Percentiles rank a stretch among this genome's conserved stretches.
Conservation (phyloP, 768 basidiomycete genomes). For the Hydnomerulius pinastri region DNA sequence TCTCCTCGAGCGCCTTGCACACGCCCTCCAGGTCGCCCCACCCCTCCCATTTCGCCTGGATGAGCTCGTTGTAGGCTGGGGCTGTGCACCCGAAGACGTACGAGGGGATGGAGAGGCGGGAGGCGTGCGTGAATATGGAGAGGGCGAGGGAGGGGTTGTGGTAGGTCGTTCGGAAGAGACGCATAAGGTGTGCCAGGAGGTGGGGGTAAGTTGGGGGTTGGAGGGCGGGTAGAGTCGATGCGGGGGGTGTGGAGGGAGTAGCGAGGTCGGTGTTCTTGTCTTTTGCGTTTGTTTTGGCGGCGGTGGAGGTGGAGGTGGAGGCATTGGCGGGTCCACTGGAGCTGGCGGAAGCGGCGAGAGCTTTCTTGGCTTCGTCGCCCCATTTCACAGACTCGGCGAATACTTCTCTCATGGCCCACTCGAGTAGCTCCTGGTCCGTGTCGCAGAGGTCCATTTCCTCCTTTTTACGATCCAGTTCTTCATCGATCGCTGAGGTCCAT, state of each 20-base stretch:
- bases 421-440: conserved; percentile 68
- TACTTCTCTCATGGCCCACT: conserved; percentile 71
- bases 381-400: conserved; percentile 60
- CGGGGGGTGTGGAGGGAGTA: conserved; percentile 8
- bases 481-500: conserved; percentile 53
- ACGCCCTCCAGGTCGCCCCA: conserved; percentile 85
- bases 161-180: conserved; percentile 75
- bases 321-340: neutral
- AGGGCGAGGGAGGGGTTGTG: conserved; percentile 79
- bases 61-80: conserved; percentile 83
- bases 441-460: conserved; percentile 72
- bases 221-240: too few relatives aligned
- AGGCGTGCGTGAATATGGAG: conserved; percentile 79
- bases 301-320: neutral
- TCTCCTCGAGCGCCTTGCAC: conserved; percentile 72
- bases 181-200: conserved; percentile 77
- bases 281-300: neutral
- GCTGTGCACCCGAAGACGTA: conserved; percentile 92
- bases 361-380: conserved; percentile 47
- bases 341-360: conserved; percentile 27
- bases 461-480: conserved; percentile 65
- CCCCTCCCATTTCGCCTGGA: conserved; percentile 80
- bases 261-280: conserved; percentile 10
- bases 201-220: conserved; percentile 73
- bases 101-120: conserved; percentile 70